Evolutionary conservation across 441 rosid genomes (phyloP).

Genomic region (Pelargonium fulgidum): DNA sequence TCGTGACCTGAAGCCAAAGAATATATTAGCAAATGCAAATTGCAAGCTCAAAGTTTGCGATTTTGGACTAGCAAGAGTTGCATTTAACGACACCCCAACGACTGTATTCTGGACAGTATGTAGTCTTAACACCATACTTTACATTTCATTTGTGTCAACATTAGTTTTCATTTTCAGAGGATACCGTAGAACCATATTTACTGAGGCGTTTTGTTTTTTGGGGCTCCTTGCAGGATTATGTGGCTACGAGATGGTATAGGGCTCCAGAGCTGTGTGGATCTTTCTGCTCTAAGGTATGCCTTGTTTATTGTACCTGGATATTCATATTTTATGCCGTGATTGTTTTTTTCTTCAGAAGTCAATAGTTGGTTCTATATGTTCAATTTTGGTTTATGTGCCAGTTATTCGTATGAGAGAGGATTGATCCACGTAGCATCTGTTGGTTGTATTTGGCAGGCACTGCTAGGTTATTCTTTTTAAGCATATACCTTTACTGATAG

Average conservation of each 20-base stretch:
- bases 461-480: neutral
- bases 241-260: slow-evolving; percentile 95
- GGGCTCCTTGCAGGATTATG: slow-evolving; percentile 60
- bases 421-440: neutral
- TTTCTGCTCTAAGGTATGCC: slow-evolving; percentile 79
- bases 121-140: neutral
- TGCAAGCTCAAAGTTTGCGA: slow-evolving; percentile 98
- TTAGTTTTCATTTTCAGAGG: neutral
- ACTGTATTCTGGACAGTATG: slow-evolving; percentile 94
- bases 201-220: slow-evolving; percentile 11
- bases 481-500: neutral
- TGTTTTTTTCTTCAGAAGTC: neutral
- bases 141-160: neutral
- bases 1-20: slow-evolving; percentile 98
- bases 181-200: neutral
- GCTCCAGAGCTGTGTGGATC: slow-evolving; percentile 97
- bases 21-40: slow-evolving; percentile 94
- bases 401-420: neutral
- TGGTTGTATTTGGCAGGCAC: neutral
- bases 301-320: neutral
- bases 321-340: neutral
- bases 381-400: neutral
- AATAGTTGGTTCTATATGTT: neutral
- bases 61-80: slow-evolving; percentile 91
- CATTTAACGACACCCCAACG: slow-evolving; percentile 88